These are phyloP conservation scores for Trichoderma asperellum DNA, from an alignment of 2,329 filamentous ascomycete genomes.

Conservation along the genomic window DNA sequence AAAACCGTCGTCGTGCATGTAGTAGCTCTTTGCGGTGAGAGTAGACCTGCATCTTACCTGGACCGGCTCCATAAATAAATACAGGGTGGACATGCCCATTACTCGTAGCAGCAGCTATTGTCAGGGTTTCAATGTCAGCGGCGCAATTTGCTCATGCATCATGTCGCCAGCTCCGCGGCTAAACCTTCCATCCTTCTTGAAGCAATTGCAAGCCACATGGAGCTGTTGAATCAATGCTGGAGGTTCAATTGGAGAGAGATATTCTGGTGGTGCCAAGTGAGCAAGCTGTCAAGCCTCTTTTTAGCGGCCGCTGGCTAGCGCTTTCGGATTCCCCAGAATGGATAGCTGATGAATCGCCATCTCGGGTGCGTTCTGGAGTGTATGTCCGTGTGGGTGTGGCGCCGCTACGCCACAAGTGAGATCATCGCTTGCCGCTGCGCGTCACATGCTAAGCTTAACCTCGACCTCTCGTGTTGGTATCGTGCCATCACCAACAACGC, in stretches of 20 bases:
- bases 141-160: background rate
- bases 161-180: background rate
- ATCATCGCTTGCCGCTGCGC: constrained; percentile 23
- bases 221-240: background rate
- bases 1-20: constrained; percentile 16
- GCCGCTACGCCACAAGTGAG: constrained; percentile 27
- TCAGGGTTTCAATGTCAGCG: background rate
- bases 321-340: constrained; percentile 11
- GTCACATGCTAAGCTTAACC: constrained; percentile 26
- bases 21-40: constrained; percentile 23
- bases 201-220: background rate
- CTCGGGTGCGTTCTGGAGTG: constrained; percentile 3
- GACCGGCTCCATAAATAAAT: constrained; percentile 17
- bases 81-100: background rate
- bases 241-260: background rate
- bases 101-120: constrained; percentile 5
- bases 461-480: constrained; percentile 20
- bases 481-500: background rate
- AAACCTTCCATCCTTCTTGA: background rate
- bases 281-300: constrained; percentile 16
- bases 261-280: background rate
- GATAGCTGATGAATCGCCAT: constrained; percentile 4
- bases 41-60: background rate
- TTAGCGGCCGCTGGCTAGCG: constrained; percentile 25
- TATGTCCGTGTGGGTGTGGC: constrained; percentile 13